Base-by-base conservation (phyloP, 306 rosid genomes). In the Hippophae tibetana region DNA sequence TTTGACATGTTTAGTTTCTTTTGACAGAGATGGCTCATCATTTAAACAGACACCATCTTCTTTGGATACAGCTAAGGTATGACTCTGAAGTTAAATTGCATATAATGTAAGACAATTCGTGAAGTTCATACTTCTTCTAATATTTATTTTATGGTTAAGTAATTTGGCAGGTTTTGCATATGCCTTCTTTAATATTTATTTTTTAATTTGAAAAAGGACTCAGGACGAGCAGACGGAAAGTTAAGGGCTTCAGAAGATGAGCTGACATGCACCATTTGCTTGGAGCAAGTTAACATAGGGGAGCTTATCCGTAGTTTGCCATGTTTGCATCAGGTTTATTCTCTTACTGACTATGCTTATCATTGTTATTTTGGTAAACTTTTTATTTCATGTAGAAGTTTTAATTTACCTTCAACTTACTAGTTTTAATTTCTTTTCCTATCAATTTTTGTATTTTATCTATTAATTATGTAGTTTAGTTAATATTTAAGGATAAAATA, bases 241-340 rank as follows among this genome's bases (percentile, higher is more conserved):
- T 5, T 26, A 47, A 69, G 59, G 60, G 73, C 44, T 23, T 11
- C 67, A 13, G 79, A 63, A 53, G 67, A 69, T 47, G 79, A 68
- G 57, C 55, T 74, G 45, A 74, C 79, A 52, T 74, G 79, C 59
- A 74, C 67, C 64, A 54, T 74, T 65, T 23, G 76, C 76, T 57
- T 85, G 80, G 90, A 84, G 76, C 79, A 78, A 66, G 90, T 81
- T 9, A 68, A 62, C 54, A 42, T 57, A 43, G 86, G 82, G 55
- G 86, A 78, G 68, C 77, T 81, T 48, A 63, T 84, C 51, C 81
- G 86, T 65, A 81, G 81, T 73, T 66, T 84, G 75, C 86, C 86
- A 45, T 84, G 84, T 70, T 63, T 76, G 75, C 90, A 84, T 76
- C 90, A 84, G 84, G 86, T 84, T 78, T 18, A 27, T n/a, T 52